Base-by-base conservation (phyloP, 805 yeast genomes). In the Spathaspora gorwiae region DNA sequence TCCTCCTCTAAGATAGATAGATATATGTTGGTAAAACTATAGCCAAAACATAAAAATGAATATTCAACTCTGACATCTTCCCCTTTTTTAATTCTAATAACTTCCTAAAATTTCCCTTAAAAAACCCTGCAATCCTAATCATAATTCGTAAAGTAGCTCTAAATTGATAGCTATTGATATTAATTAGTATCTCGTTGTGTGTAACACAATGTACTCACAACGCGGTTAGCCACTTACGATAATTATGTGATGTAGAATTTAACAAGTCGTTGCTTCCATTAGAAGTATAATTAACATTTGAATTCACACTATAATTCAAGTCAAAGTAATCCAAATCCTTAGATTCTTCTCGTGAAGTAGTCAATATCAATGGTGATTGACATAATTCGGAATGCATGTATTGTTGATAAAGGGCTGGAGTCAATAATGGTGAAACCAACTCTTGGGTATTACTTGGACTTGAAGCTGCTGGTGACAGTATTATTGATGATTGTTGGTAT, bases 201-300 rank as follows among this genome's bases (percentile, higher is more conserved):
- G 6, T 3, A 29, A 29, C n/a, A 29, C 32, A 29, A 9, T 29
- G 32, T 29, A 9, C 12, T 19, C 38, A 44, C 33, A 44, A 61
- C 41, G 64, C 70, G 40, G 68, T 64, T 54, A 67, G 57, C 72
- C 72, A 67, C 49, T 66, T 64, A 43, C 72, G 57, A 52, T 67
- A 67, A 53, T 67, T 67, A 45, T 65, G 67, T 33, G 67, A 61
- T 26, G 72, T 65, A 27, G 70, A 61, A 29, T 58, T 56, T 26
- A 57, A 29, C 8, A 44, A 42, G 46, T 44, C 48, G 24, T 19
- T 19, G 38, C 43, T 37, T 48, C 53, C 42, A 24, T 49, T 42
- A 7, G 36, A 44, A 30, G 50, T 48, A 32, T 49, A 43, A 44
- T 52, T 50, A n/a, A 53, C 50, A 32, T 49, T 49, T 39, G 55